These are phyloP conservation scores for Cyathus striatus DNA, from an alignment of 768 basidiomycete genomes.

Conservation along the genomic window DNA sequence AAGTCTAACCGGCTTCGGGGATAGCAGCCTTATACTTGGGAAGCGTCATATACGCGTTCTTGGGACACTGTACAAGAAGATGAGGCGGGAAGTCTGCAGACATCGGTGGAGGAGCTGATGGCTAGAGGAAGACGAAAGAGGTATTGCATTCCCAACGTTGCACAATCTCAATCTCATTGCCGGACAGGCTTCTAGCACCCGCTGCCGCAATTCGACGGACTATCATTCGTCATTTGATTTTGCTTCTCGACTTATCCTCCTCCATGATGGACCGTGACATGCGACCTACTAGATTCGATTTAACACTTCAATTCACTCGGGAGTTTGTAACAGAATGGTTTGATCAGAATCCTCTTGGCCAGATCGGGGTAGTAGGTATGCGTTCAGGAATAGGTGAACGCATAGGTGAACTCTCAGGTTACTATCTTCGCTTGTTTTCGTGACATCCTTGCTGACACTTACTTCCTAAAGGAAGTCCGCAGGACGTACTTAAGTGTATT, in stretches of 20 bases:
- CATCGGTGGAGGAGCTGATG: slow-evolving; percentile 85
- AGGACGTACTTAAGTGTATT: slow-evolving; percentile 87
- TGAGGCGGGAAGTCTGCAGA: slow-evolving; percentile 85
- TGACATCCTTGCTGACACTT: not conserved
- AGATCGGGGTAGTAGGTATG: slow-evolving; percentile 94
- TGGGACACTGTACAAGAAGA: slow-evolving; percentile 99
- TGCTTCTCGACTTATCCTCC: slow-evolving; percentile 86
- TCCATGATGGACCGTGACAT: slow-evolving; percentile 96
- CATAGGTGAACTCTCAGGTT: slow-evolving; percentile 90
- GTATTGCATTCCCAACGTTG: slow-evolving; percentile 31
- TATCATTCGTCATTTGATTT: slow-evolving; percentile 92
- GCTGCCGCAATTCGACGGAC: slow-evolving; percentile 85
- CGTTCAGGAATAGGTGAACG: slow-evolving; percentile 87
- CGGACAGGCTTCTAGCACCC: slow-evolving; percentile 67
- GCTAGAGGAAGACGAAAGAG: slow-evolving; percentile 81
- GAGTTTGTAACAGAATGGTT: slow-evolving; percentile 97
- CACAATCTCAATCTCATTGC: not conserved
- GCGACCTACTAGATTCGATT: slow-evolving; percentile 89
- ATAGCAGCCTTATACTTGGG: slow-evolving; percentile 91
- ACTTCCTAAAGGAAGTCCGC: slow-evolving; percentile 73
- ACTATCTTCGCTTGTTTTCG: slow-evolving; percentile 11
- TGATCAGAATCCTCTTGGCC: slow-evolving; percentile 97
- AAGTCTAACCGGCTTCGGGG: slow-evolving; percentile 5
- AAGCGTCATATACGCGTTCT: slow-evolving; percentile 87
- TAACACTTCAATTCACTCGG: slow-evolving; percentile 84